phyloP scores from a whole-genome alignment of 2,329 filamentous ascomycete genomes.

The Piedraia hortae region DNA sequence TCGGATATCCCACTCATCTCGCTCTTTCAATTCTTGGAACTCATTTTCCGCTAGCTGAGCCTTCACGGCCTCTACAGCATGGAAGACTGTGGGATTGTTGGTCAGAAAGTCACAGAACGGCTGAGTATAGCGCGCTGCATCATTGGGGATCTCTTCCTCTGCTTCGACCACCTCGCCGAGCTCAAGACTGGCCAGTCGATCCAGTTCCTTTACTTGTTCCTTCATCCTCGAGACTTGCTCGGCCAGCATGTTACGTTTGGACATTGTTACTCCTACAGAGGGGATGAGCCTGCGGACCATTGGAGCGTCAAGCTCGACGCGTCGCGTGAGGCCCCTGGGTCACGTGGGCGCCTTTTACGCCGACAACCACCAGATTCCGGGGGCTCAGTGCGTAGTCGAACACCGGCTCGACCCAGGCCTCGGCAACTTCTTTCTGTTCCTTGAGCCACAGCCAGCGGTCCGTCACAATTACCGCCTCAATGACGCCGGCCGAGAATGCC shows the following conservation, averaged over 20 bases:
- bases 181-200: neutral
- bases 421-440: constrained; percentile 42
- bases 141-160: constrained; percentile 6
- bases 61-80: constrained; percentile 58
- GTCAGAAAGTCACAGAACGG: constrained; percentile 54
- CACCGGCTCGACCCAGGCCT: constrained; percentile 76
- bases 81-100: constrained; percentile 78
- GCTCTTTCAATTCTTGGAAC: constrained; percentile 53
- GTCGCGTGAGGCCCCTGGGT: too few species aligned
- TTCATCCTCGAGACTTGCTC: too few species aligned
- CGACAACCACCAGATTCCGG: constrained; percentile 76
- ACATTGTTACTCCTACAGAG: too few species aligned
- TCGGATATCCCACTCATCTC: constrained; percentile 49
- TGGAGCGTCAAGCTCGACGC: too few species aligned
- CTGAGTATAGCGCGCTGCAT: constrained; percentile 9
- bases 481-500: constrained; percentile 75
- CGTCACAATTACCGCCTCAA: constrained; percentile 70
- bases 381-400: constrained; percentile 75
- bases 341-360: too few species aligned
- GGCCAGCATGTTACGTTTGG: too few species aligned
- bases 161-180: constrained; percentile 2
- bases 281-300: too few species aligned
- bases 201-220: neutral
- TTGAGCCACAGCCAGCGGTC: constrained; percentile 71
- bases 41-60: constrained; percentile 42